Evolutionary conservation across 768 basidiomycete species (phyloP), one percentile per base, ranked within the genome.

Genomic region (Filobasidium floriforme): DNA sequence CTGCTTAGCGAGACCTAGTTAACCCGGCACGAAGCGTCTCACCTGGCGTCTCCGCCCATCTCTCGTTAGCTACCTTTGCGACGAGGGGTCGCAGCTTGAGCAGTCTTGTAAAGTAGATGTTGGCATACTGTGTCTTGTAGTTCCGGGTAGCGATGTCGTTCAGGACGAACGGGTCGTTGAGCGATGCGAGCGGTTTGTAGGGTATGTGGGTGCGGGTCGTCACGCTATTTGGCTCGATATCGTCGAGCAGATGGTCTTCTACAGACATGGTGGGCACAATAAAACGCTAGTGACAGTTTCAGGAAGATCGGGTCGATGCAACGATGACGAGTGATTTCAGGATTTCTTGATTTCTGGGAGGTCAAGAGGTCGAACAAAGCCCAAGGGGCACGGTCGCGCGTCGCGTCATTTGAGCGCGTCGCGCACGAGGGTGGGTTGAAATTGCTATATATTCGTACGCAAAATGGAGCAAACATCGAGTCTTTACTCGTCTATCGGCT

Each of bases 111-210:
- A 86, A 88, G 79, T 88, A 88, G 43, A 88, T 84, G 72, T 87
- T 88, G 1, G 88, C 84, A 76, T 87, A 88, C 72, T 88, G 87
- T 71, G 87, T 83, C 70, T 79, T 83, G 79, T 86, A 88, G 12
- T 83, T 84, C 67, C 75, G 41, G 15, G 70, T 64, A 24, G 68
- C 66, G 1, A 73, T 64, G 62, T 75, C 73, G 18, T 76, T 68
- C n/a, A 68, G 54, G 1, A 74, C 40, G 69, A 78, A 76, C 22
- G 77, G 75, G 43, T 72, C 71, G 1, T 73, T 71, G 2, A 77
- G 69, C 32, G 73, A 71, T 2, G 74, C 63, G 9, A 78, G 61
- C 24, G 70, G 60, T 12, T 59, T 59, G 52, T 68, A 65, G 0
- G 60, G 19, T 7, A 61, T 61, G 15, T 57, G 54, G 24, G 54